Evolutionary conservation across 2,329 filamentous ascomycete genomes (phyloP).

Genomic region (Beauveria caledonica): DNA sequence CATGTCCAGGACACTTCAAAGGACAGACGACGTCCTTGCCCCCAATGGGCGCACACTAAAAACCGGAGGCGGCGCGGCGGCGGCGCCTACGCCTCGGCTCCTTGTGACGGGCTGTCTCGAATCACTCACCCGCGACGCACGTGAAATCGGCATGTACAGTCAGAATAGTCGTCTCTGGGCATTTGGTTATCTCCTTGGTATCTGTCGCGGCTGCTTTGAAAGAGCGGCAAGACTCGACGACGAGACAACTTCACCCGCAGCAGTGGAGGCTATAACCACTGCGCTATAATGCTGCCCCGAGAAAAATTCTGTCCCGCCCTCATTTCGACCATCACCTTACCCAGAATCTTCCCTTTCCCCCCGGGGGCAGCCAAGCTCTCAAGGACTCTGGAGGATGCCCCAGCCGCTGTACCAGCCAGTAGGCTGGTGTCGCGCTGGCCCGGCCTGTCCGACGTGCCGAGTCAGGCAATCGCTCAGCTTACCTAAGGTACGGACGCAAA

Average conservation of each 20-base stretch:
- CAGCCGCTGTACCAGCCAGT: no score
- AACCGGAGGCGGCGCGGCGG: not conserved
- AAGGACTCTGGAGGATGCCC: not conserved
- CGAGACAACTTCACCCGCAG: not conserved
- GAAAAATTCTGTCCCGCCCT: not conserved
- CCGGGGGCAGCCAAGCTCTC: not conserved
- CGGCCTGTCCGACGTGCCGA: not conserved
- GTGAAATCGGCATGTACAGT: not conserved
- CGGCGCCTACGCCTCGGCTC: slow-evolving; percentile 6
- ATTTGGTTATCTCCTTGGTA: not conserved
- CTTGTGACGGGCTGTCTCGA: slow-evolving; percentile 2
- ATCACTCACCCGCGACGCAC: not conserved
- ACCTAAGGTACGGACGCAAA: no score
- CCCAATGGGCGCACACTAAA: slow-evolving; percentile 2
- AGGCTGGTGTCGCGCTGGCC: not conserved
- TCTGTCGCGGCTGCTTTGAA: not conserved
- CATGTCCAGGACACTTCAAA: not conserved
- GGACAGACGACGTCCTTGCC: not conserved
- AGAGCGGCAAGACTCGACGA: no score
- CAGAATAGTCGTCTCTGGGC: no score
- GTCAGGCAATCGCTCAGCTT: not conserved
- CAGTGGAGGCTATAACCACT: slow-evolving; percentile 1
- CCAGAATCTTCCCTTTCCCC: slow-evolving; percentile 10
- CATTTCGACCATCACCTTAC: slow-evolving; percentile 5
- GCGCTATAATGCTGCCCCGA: slow-evolving; percentile 1